These are phyloP conservation scores for Cordyceps farinosa DNA, from an alignment of 2,329 filamentous ascomycete species.

Conservation along the genomic window DNA sequence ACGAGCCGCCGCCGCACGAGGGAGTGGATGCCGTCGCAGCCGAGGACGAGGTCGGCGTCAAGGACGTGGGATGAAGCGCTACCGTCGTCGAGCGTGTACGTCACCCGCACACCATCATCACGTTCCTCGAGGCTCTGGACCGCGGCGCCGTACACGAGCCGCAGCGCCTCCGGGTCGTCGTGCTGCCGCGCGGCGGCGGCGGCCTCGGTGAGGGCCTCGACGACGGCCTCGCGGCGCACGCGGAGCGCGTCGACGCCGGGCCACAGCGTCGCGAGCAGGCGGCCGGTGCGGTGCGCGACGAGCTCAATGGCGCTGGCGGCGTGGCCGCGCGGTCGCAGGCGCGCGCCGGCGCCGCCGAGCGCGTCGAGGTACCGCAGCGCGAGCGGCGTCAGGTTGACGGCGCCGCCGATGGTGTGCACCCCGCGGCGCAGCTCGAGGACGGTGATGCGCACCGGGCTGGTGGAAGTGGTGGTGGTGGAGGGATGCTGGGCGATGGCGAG, in stretches of 20 bases:
- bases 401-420: conserved; percentile 43
- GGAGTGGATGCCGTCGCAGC: conserved; percentile 40
- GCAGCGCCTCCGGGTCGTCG: conserved; percentile 20
- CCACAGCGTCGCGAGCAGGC: conserved; percentile 25
- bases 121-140: conserved; percentile 21
- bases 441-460: conserved; percentile 37
- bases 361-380: conserved; percentile 41
- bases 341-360: conserved; percentile 35
- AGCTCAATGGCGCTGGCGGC: conserved; percentile 26
- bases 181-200: not conserved
- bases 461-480: conserved; percentile 27
- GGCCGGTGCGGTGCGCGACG: conserved; percentile 28
- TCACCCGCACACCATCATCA: conserved; percentile 4
- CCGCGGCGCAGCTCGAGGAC: conserved; percentile 46
- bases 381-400: conserved; percentile 46
- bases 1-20: conserved; percentile 30
- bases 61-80: not conserved
- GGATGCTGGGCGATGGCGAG: conserved; percentile 43
- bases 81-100: not conserved
- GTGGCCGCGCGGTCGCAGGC: conserved; percentile 21
- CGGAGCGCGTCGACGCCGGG: conserved; percentile 27
- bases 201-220: conserved; percentile 25
- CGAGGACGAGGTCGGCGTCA: conserved; percentile 29
- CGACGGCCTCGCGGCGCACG: conserved; percentile 27
- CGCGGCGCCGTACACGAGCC: conserved; percentile 21